A percentile compares a stretch with the other conserved stretches of the same genome.
phyloP scores from a whole-genome alignment of 257 asterid genomes.

The Solanum paucissectum region DNA sequence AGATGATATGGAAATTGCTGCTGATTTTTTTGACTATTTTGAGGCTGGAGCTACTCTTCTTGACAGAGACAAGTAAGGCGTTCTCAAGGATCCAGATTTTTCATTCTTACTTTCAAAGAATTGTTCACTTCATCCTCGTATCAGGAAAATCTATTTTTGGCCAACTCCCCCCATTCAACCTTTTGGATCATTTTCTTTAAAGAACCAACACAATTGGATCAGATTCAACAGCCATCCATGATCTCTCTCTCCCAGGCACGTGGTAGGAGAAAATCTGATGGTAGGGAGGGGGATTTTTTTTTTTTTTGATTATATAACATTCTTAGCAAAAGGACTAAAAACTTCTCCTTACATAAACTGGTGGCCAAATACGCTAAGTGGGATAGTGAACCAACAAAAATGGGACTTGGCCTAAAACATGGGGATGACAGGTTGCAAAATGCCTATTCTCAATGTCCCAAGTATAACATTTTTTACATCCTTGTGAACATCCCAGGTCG shows the following conservation, averaged over 20 bases:
- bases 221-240: background rate
- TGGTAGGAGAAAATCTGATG: background rate
- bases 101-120: background rate
- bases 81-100: background rate
- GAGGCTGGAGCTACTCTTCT: constrained; percentile 94
- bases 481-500: constrained; percentile 42
- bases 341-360: background rate
- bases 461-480: background rate
- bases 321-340: background rate
- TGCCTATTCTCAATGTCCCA: background rate
- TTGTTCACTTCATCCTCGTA: background rate
- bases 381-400: background rate
- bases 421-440: background rate
- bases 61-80: constrained; percentile 85
- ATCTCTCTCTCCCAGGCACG: background rate
- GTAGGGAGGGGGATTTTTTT: background rate
- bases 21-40: constrained; percentile 91
- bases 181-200: background rate
- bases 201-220: background rate
- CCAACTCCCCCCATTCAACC: background rate
- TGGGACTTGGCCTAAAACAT: background rate
- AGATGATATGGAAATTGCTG: constrained; percentile 99
- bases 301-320: background rate
- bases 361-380: background rate
- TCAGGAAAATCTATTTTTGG: background rate